Conservation (phyloP, 2,329 filamentous ascomycete genomes). For the Daldinia eschscholtzii region DNA sequence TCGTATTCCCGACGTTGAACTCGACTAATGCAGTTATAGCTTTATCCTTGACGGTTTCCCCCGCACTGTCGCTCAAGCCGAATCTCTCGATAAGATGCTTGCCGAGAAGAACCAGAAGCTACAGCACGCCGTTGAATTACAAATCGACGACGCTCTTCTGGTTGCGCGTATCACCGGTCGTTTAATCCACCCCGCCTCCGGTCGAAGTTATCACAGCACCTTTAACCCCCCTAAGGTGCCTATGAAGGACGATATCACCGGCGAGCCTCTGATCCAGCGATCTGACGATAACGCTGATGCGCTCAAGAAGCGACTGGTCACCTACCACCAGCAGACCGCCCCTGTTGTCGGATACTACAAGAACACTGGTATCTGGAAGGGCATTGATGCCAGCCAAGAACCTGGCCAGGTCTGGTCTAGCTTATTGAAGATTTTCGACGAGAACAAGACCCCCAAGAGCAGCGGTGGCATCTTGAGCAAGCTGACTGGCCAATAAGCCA, state of each 20-base stretch:
- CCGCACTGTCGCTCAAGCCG: slow-evolving; percentile 93
- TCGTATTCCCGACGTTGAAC: slow-evolving; percentile 23
- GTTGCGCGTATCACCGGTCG: slow-evolving; percentile 97
- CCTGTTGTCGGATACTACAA: slow-evolving; percentile 98
- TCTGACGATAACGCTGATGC: slow-evolving; percentile 97
- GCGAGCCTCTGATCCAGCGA: slow-evolving; percentile 95
- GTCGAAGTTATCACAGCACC: slow-evolving; percentile 96
- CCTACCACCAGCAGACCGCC: slow-evolving; percentile 93
- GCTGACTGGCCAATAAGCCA: slow-evolving; percentile 52
- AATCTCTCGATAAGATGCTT: slow-evolving; percentile 96
- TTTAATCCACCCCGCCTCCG: slow-evolving; percentile 93
- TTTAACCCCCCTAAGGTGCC: slow-evolving; percentile 96
- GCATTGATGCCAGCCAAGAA: slow-evolving; percentile 95
- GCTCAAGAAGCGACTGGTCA: slow-evolving; percentile 91
- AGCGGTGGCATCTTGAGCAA: slow-evolving; percentile 59
- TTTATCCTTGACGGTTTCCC: slow-evolving; percentile 99
- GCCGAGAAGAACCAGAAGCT: slow-evolving; percentile 81
- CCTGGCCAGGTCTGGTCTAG: slow-evolving; percentile 96
- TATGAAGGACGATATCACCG: slow-evolving; percentile 97
- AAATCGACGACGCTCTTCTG: slow-evolving; percentile 94
- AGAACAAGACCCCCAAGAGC: slow-evolving; percentile 62
- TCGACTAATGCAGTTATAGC: slow-evolving; percentile 61
- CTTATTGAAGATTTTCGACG: slow-evolving; percentile 84
- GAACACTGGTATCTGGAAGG: slow-evolving; percentile 96
- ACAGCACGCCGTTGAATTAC: slow-evolving; percentile 94